Evolutionary conservation across 768 basidiomycete genomes (phyloP).

Genomic region (Austroboletus festivus): DNA sequence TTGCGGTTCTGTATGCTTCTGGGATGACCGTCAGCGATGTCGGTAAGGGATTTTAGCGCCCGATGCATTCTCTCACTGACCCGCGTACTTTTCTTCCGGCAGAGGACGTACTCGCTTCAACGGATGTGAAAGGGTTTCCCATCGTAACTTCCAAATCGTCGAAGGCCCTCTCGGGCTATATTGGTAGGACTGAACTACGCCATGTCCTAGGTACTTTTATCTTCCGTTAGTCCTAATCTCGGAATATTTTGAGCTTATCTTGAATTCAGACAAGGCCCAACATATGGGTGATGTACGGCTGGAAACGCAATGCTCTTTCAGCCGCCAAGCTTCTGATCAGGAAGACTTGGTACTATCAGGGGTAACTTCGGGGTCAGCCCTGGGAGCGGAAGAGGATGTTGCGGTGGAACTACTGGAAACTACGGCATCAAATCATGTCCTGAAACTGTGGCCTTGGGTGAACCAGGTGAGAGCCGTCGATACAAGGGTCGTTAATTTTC

Average conservation of each 20-base stretch:
- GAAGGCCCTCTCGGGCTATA: conserved; percentile 76
- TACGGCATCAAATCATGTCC: conserved; percentile 51
- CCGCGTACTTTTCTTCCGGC: neutral
- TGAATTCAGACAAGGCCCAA: conserved; percentile 64
- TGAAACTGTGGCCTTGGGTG: conserved; percentile 87
- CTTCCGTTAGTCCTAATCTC: neutral
- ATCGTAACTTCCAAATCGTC: conserved; percentile 65
- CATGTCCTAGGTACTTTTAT: conserved; percentile 71
- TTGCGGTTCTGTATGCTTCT: conserved; percentile 67
- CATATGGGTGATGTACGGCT: conserved; percentile 57
- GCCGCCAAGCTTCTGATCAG: conserved; percentile 44
- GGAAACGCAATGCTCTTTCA: conserved; percentile 74
- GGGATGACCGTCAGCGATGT: conserved; percentile 78
- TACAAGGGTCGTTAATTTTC: neutral
- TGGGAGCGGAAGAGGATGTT: conserved; percentile 67
- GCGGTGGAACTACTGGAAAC: conserved; percentile 62
- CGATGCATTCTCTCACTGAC: conserved; percentile 2
- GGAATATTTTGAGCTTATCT: neutral
- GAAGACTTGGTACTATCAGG: conserved; percentile 47
- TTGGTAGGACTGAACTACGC: conserved; percentile 79
- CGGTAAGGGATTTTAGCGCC: conserved; percentile 48
- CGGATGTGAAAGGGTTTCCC: conserved; percentile 88
- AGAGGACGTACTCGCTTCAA: conserved; percentile 72
- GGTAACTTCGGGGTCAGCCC: conserved; percentile 43
- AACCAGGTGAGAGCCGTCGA: conserved; percentile 64